Percentiles rank a stretch among this genome's conserved stretches.
These are phyloP conservation scores for Pisolithus orientalis DNA, from an alignment of 768 basidiomycete genomes.

Conservation along the genomic window DNA sequence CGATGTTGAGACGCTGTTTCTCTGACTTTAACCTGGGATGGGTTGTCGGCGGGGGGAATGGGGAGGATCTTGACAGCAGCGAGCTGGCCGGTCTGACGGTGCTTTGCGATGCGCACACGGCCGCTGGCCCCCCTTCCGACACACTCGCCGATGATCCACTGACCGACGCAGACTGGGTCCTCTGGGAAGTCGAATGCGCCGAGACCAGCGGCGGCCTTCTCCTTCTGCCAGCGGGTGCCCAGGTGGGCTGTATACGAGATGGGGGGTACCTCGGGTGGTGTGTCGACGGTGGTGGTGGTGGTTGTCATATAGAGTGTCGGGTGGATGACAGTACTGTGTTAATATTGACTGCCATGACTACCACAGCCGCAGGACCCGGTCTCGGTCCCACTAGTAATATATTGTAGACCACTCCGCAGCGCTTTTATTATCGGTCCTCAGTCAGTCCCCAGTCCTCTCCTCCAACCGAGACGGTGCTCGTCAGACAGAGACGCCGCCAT, in stretches of 20 bases:
- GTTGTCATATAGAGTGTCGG: slow-evolving; percentile 14
- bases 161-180: slow-evolving; percentile 83
- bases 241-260: slow-evolving; percentile 62
- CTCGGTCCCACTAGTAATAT: too few relatives aligned
- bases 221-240: slow-evolving; percentile 84
- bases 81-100: slow-evolving; percentile 79
- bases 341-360: neutral
- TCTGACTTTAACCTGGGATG: slow-evolving; percentile 67
- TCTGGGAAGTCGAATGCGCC: slow-evolving; percentile 75
- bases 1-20: slow-evolving; percentile 80
- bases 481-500: slow-evolving; percentile 7
- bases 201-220: slow-evolving; percentile 73
- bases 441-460: neutral
- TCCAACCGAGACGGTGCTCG: neutral
- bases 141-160: slow-evolving; percentile 91
- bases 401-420: too few relatives aligned
- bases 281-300: slow-evolving; percentile 25
- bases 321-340: neutral
- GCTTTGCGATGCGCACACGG: slow-evolving; percentile 90
- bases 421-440: too few relatives aligned
- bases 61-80: slow-evolving; percentile 97
- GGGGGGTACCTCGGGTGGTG: slow-evolving; percentile 67
- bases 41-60: slow-evolving; percentile 64
- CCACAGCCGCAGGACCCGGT: too few relatives aligned
- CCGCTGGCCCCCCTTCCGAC: slow-evolving; percentile 93